Evolutionary conservation across 352 stramenopile genomes (phyloP).

Genomic region (Phytopythium mirpurense): DNA sequence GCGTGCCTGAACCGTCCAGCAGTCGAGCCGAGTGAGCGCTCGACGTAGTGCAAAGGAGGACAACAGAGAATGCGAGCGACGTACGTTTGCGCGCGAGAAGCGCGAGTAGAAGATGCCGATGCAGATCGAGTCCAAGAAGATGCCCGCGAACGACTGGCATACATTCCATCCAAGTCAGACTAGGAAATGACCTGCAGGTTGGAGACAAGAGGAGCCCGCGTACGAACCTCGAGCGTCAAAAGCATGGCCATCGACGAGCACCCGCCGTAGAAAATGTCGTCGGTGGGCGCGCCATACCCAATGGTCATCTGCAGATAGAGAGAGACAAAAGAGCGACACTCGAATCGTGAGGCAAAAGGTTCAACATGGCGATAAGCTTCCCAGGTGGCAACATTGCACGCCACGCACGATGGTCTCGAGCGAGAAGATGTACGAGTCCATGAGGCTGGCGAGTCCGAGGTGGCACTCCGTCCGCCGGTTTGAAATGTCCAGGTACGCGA

Average conservation of each 20-base stretch:
- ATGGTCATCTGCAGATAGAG: slow-evolving; percentile 75
- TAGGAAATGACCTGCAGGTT: neutral
- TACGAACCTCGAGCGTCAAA: slow-evolving; percentile 62
- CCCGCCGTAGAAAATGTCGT: slow-evolving; percentile 86
- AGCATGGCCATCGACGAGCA: slow-evolving; percentile 76
- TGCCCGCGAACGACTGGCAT: slow-evolving; percentile 72
- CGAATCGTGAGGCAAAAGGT: too few species aligned
- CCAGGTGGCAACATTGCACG: too few species aligned
- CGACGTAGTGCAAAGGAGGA: neutral
- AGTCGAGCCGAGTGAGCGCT: neutral
- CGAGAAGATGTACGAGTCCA: slow-evolving; percentile 84
- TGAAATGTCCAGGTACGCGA: slow-evolving; percentile 72
- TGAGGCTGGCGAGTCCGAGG: slow-evolving; percentile 66
- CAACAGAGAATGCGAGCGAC: slow-evolving; percentile 7
- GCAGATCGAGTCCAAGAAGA: slow-evolving; percentile 84
- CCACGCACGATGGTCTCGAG: slow-evolving; percentile 79
- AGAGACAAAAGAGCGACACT: neutral
- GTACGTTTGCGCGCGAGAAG: slow-evolving; percentile 73
- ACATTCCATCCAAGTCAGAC: neutral
- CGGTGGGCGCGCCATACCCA: slow-evolving; percentile 77
- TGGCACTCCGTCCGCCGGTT: slow-evolving; percentile 55
- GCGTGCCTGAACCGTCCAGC: slow-evolving; percentile 43
- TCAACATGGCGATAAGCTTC: too few species aligned
- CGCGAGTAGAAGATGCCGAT: slow-evolving; percentile 86
- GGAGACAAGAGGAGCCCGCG: neutral